Evolutionary conservation across 2,329 filamentous ascomycete species (phyloP).

Genomic region (Trichoderma cornu-damae): DNA sequence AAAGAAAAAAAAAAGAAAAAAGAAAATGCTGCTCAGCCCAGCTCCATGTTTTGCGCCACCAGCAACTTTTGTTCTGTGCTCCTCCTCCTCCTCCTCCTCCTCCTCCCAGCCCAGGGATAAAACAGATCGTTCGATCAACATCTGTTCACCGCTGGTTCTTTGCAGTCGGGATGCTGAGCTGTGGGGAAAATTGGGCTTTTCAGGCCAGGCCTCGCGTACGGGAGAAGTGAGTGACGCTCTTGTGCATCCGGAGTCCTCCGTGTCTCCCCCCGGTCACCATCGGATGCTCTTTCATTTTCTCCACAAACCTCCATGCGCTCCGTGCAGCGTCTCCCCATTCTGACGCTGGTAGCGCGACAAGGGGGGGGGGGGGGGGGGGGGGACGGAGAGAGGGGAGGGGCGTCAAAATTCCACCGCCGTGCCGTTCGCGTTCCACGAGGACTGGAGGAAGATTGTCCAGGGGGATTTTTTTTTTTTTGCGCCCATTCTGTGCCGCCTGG

Average conservation of each 20-base stretch:
- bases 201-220: constrained; percentile 17
- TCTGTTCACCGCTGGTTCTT: constrained; percentile 18
- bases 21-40: too few species aligned
- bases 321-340: constrained; percentile 17
- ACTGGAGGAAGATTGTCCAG: too few species aligned
- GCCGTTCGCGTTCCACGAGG: constrained; percentile 18
- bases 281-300: constrained; percentile 14
- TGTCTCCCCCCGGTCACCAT: constrained; percentile 17
- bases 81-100: too few species aligned
- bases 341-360: constrained; percentile 19
- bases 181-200: constrained; percentile 15
- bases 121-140: constrained; percentile 15
- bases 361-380: too few species aligned
- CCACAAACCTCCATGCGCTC: constrained; percentile 15
- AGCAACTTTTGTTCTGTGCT: too few species aligned
- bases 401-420: constrained; percentile 16
- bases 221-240: constrained; percentile 3
- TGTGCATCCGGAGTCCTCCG: constrained; percentile 17
- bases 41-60: not conserved
- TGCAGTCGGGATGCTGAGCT: constrained; percentile 19
- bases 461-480: too few species aligned
- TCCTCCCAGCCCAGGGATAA: too few species aligned
- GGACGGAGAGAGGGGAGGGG: too few species aligned
- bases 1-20: too few species aligned
- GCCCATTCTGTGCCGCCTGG: too few species aligned